Conservation (phyloP, 2,329 filamentous ascomycete genomes). For the Orbilia ellipsospora region DNA sequence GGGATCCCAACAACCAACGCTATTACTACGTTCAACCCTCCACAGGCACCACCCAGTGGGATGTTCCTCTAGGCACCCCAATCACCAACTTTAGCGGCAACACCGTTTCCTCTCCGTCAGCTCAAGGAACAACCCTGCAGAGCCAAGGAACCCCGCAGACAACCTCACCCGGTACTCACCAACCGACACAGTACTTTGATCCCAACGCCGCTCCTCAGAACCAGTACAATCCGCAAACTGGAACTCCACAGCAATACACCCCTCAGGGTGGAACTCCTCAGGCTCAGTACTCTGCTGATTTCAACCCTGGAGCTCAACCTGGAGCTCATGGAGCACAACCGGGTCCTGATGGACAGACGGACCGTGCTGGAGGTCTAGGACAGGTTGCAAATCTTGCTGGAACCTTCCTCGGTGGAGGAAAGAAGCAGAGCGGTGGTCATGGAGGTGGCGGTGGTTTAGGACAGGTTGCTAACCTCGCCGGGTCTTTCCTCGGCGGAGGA, state of each 20-base stretch:
- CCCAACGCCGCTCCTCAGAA: constrained; percentile 40
- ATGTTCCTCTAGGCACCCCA: constrained; percentile 53
- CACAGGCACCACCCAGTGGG: constrained; percentile 59
- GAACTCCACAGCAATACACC: constrained; percentile 22
- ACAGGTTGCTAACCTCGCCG: constrained; percentile 48
- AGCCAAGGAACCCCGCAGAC: constrained; percentile 30
- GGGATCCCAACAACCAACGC: constrained; percentile 59
- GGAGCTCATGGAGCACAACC: constrained; percentile 42
- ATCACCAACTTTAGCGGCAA: constrained; percentile 47
- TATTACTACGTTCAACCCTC: constrained; percentile 59
- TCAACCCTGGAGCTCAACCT: constrained; percentile 37
- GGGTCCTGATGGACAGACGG: constrained; percentile 36
- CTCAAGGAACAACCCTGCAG: constrained; percentile 9
- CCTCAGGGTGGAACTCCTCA: too few relatives aligned
- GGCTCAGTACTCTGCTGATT: neutral
- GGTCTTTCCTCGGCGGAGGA: constrained; percentile 56
- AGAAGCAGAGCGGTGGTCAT: constrained; percentile 43
- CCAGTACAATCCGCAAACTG: constrained; percentile 30
- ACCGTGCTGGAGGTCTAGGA: constrained; percentile 58
- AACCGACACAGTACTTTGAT: constrained; percentile 46
- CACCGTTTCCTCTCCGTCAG: constrained; percentile 18
- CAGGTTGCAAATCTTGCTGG: constrained; percentile 40
- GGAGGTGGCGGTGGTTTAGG: constrained; percentile 52
- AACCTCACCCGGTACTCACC: constrained; percentile 18
- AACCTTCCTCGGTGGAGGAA: constrained; percentile 57